A percentile compares a stretch with the other conserved stretches of the same genome.
Evolutionary conservation across 2,329 filamentous ascomycete species (phyloP).

Genomic region (Venturia pyrina): DNA sequence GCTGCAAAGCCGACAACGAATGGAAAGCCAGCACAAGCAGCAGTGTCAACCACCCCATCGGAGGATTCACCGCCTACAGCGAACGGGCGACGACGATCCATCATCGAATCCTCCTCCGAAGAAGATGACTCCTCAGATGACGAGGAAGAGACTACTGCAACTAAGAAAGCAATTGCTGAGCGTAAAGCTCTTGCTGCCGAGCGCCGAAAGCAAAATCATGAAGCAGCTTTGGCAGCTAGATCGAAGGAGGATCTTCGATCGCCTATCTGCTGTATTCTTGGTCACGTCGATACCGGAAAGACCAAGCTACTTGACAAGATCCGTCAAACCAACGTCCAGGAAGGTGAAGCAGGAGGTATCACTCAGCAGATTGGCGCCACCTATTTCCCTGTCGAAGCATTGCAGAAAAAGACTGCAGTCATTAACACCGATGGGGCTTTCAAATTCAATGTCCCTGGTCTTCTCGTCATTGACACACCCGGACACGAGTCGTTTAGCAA

Average conservation of each 20-base stretch:
- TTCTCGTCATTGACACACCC: constrained; percentile 94
- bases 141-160: constrained; percentile 66
- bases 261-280: constrained; percentile 98
- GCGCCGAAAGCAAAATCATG: constrained; percentile 77
- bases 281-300: constrained; percentile 99
- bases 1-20: constrained; percentile 35
- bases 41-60: constrained; percentile 13
- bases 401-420: constrained; percentile 84
- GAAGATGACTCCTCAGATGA: constrained; percentile 38
- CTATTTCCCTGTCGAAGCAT: constrained; percentile 93
- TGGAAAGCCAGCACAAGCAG: constrained; percentile 19
- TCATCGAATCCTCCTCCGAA: constrained; percentile 34
- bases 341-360: constrained; percentile 98
- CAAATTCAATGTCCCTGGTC: constrained; percentile 94
- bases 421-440: constrained; percentile 86
- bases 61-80: constrained; percentile 12
- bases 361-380: constrained; percentile 99
- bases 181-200: constrained; percentile 84
- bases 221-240: constrained; percentile 80
- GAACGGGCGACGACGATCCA: constrained; percentile 29
- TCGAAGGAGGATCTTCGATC: constrained; percentile 93
- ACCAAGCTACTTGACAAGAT: constrained; percentile 99
- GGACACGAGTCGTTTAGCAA: constrained; percentile 99
- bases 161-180: constrained; percentile 60
- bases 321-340: constrained; percentile 95